Percentiles rank a stretch among this genome's conserved stretches.
phyloP scores from a whole-genome alignment of 768 basidiomycete species.

The Russula sp. region DNA sequence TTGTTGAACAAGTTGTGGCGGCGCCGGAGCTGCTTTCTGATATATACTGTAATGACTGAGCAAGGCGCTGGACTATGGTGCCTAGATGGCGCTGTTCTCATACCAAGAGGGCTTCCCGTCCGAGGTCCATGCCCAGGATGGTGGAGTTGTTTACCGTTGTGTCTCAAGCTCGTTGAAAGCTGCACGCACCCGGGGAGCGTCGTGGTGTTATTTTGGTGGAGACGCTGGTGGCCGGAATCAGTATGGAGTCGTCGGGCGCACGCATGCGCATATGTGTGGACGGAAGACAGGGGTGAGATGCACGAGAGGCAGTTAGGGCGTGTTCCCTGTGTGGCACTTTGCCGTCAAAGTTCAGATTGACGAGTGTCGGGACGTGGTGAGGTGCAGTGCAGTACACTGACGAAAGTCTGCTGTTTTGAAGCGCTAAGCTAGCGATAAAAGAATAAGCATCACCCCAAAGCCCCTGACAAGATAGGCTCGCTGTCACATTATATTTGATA shows the following conservation, averaged over 20 bases:
- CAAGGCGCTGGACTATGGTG: background rate
- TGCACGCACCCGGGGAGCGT: slow-evolving; percentile 2
- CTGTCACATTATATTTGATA: too few relatives aligned
- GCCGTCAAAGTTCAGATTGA: slow-evolving; percentile 2
- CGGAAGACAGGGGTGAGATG: background rate
- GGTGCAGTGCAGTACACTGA: too few relatives aligned
- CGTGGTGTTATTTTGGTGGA: background rate
- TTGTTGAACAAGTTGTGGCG: background rate
- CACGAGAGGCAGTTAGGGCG: slow-evolving; percentile 18
- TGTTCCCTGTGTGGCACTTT: background rate
- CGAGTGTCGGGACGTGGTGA: too few relatives aligned
- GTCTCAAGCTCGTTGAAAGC: slow-evolving; percentile 25
- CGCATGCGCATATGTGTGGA: too few relatives aligned
- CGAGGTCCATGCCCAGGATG: slow-evolving; percentile 13
- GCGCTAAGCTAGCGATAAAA: too few relatives aligned
- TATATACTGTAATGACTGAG: slow-evolving; percentile 22
- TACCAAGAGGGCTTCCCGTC: slow-evolving; percentile 23
- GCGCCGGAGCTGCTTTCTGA: background rate
- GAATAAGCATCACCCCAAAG: too few relatives aligned
- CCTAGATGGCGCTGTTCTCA: background rate
- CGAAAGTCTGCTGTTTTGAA: too few relatives aligned
- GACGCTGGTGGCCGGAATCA: background rate
- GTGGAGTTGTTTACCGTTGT: slow-evolving; percentile 21
- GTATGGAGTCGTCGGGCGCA: background rate
- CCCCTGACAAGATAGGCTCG: too few relatives aligned